phyloP scores from a whole-genome alignment of 768 basidiomycete genomes.

The Collybia nuda region DNA sequence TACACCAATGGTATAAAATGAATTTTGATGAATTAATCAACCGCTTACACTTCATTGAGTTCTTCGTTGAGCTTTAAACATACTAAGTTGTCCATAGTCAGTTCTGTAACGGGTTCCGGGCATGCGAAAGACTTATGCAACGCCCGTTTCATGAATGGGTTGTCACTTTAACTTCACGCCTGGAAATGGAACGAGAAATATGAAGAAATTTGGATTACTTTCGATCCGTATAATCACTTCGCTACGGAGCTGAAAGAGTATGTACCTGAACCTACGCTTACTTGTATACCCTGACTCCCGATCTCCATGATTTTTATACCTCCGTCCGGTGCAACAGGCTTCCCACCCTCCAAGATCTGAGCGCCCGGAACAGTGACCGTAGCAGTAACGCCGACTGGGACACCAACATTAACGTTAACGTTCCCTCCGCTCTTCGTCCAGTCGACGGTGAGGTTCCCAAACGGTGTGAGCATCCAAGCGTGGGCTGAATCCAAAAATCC shows the following conservation, averaged over 20 bases:
- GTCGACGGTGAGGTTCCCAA: conserved; percentile 25
- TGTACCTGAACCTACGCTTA: conserved; percentile 13
- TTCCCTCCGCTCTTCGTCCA: conserved; percentile 13
- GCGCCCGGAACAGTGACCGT: conserved; percentile 15
- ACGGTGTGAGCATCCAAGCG: conserved; percentile 26
- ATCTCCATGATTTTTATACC: conserved; percentile 1
- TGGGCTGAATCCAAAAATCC: conserved; percentile 15
- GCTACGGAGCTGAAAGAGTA: conserved; percentile 13
- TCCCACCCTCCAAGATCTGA: conserved; percentile 12
- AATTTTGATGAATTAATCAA: no score
- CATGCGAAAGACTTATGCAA: no score
- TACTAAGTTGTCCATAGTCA: neutral
- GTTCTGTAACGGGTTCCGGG: neutral
- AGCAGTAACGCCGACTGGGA: conserved; percentile 24
- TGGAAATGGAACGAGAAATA: neutral
- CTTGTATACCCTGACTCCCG: neutral
- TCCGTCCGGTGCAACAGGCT: conserved; percentile 2
- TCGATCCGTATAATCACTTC: neutral
- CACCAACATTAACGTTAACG: conserved; percentile 14
- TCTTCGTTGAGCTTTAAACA: neutral
- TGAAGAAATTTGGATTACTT: neutral
- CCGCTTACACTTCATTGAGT: neutral
- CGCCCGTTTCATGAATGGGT: no score
- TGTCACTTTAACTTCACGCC: no score
- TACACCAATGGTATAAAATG: no score